phyloP scores from a whole-genome alignment of 768 basidiomycete genomes.

The Nidularia sp. region DNA sequence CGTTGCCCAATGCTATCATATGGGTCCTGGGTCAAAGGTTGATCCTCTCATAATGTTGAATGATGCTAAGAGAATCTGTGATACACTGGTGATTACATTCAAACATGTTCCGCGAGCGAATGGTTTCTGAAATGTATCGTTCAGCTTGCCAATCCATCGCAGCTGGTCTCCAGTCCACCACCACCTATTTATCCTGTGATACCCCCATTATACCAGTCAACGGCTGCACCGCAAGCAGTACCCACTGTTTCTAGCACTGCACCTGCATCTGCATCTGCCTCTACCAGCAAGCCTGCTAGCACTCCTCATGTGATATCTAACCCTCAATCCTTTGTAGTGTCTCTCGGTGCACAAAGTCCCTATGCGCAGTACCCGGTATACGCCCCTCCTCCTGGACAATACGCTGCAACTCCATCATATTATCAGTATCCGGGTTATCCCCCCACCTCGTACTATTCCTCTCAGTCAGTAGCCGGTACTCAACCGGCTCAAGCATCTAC shows the following conservation, averaged over 20 bases:
- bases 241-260: conserved; percentile 19
- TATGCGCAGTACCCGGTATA: conserved; percentile 46
- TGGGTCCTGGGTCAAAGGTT: conserved; percentile 63
- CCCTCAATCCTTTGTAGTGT: conserved; percentile 69
- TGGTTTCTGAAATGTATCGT: too few species aligned
- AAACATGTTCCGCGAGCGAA: conserved; percentile 1
- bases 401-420: conserved; percentile 65
- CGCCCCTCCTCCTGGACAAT: conserved; percentile 31
- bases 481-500: conserved; percentile 7
- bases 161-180: conserved; percentile 62
- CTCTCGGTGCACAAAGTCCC: conserved; percentile 48
- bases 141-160: conserved; percentile 72
- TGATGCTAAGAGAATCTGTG: conserved; percentile 77
- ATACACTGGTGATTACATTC: conserved; percentile 52
- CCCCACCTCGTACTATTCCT: conserved; percentile 10
- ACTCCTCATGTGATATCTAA: conserved; percentile 59
- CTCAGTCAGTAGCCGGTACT: conserved; percentile 7
- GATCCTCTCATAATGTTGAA: conserved; percentile 71
- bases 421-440: conserved; percentile 34
- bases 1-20: conserved; percentile 76
- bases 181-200: conserved; percentile 50
- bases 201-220: conserved; percentile 36
- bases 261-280: conserved; percentile 19
- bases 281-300: conserved; percentile 17
- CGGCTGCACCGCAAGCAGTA: conserved; percentile 11